These are phyloP conservation scores for Smallanthus sonchifolius DNA, from an alignment of 129 eudicot genomes.

Conservation along the genomic window DNA sequence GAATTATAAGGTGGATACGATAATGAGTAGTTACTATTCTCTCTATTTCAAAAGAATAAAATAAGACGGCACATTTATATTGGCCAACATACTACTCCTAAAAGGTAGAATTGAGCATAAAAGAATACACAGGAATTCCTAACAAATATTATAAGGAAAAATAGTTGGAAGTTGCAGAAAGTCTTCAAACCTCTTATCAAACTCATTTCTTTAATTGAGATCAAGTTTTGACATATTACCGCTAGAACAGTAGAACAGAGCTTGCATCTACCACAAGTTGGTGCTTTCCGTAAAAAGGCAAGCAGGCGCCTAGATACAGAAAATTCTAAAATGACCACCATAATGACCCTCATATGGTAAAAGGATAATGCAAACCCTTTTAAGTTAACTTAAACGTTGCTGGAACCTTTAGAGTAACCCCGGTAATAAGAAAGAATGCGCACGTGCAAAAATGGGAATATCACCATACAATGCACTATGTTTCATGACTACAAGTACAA, in stretches of 20 bases:
- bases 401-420: neutral
- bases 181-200: neutral
- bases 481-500: neutral
- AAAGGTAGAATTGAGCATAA: neutral
- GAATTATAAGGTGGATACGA: neutral
- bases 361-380: neutral
- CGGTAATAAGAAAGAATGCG: neutral
- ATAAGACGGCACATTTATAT: neutral
- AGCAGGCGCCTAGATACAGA: neutral
- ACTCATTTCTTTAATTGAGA: neutral
- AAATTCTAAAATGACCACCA: neutral
- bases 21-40: neutral
- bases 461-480: neutral
- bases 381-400: neutral
- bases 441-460: neutral
- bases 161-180: neutral
- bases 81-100: neutral
- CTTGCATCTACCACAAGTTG: neutral
- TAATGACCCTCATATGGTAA: neutral
- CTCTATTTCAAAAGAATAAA: neutral
- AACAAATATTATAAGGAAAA: neutral
- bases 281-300: constrained; percentile 1
- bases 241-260: neutral
- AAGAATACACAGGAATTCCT: neutral
- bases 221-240: neutral